These are phyloP conservation scores for Ustilago nuda DNA, from an alignment of 1,284 basidiomycete genomes.

Conservation along the genomic window DNA sequence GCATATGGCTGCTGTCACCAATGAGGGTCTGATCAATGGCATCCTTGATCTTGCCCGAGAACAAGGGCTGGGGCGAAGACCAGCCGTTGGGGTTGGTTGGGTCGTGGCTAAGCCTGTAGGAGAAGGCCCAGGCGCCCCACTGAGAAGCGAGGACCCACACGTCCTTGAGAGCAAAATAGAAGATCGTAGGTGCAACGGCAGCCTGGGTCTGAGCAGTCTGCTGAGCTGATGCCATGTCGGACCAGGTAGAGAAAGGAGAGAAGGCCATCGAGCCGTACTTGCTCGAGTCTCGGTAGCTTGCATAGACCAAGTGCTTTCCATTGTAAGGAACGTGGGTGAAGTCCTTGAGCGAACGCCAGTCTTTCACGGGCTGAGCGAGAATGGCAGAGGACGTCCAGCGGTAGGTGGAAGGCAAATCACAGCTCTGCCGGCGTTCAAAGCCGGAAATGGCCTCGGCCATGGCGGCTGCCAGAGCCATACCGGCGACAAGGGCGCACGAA, in stretches of 20 bases:
- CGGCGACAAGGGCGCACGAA: conserved; percentile 10
- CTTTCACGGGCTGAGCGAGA: conserved; percentile 29
- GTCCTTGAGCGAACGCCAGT: conserved; percentile 31
- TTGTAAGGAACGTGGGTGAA: conserved; percentile 45
- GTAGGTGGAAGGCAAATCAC: conserved; percentile 32
- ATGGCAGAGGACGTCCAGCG: conserved; percentile 27
- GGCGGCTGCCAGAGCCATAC: conserved; percentile 28
- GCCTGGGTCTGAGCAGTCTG: conserved; percentile 19
- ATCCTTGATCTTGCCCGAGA: conserved; percentile 20
- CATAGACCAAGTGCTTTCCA: conserved; percentile 36
- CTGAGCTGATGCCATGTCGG: conserved; percentile 31
- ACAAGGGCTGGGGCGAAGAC: conserved; percentile 22
- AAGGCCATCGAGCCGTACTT: conserved; percentile 43
- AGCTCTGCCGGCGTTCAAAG: conserved; percentile 20
- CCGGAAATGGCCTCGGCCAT: conserved; percentile 8
- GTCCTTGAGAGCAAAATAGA: conserved; percentile 22
- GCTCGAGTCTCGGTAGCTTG: conserved; percentile 17
- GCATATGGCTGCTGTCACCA: conserved; percentile 26
- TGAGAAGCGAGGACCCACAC: conserved; percentile 31
- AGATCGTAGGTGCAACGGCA: conserved; percentile 31
- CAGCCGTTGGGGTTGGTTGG: conserved; percentile 32
- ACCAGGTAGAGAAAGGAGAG: conserved; percentile 27
- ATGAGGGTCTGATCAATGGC: conserved; percentile 41
- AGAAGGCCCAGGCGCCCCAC: conserved; percentile 19
- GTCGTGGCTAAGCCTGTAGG: conserved; percentile 23